phyloP scores from a whole-genome alignment of 768 basidiomycete genomes.

The Boletus rubescentipes region DNA sequence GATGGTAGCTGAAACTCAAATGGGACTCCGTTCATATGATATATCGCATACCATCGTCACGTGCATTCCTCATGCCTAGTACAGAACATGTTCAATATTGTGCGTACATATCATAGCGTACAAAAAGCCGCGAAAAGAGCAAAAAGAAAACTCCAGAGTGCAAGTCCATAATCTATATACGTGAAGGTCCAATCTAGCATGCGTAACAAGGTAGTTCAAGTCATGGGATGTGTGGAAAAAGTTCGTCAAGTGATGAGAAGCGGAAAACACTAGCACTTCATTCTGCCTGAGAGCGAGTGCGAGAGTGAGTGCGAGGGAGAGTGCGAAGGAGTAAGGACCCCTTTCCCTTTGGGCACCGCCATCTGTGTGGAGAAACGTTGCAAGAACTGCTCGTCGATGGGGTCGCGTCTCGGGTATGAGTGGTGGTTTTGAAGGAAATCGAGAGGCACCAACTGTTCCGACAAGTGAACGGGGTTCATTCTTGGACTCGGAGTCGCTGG shows the following conservation, averaged over 20 bases:
- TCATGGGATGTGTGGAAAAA: slow-evolving; percentile 8
- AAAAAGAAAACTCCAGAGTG: slow-evolving; percentile 23
- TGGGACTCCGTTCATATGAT: neutral
- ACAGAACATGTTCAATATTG: slow-evolving; percentile 1
- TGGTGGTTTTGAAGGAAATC: slow-evolving; percentile 56
- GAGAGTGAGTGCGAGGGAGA: slow-evolving; percentile 21
- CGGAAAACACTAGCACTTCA: slow-evolving; percentile 13
- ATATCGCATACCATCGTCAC: slow-evolving; percentile 15
- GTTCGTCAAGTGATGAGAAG: neutral
- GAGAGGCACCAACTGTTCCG: slow-evolving; percentile 55
- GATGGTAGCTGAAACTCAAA: neutral
- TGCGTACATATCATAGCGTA: slow-evolving; percentile 21
- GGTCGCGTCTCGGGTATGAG: slow-evolving; percentile 56
- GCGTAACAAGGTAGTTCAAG: slow-evolving; percentile 12
- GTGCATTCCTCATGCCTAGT: no score
- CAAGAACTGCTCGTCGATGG: slow-evolving; percentile 62
- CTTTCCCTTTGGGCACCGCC: slow-evolving; percentile 23
- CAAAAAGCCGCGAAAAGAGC: slow-evolving; percentile 14
- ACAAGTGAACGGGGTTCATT: slow-evolving; percentile 19
- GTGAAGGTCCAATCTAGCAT: slow-evolving; percentile 22
- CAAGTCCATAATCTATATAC: slow-evolving; percentile 32
- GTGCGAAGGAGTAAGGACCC: slow-evolving; percentile 5
- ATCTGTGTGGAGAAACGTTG: slow-evolving; percentile 49
- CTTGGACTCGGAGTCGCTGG: slow-evolving; percentile 39
- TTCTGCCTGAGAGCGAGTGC: slow-evolving; percentile 27